Base-by-base conservation (phyloP, 2,329 filamentous ascomycete species). In the Stagonosporopsis vannaccii region DNA sequence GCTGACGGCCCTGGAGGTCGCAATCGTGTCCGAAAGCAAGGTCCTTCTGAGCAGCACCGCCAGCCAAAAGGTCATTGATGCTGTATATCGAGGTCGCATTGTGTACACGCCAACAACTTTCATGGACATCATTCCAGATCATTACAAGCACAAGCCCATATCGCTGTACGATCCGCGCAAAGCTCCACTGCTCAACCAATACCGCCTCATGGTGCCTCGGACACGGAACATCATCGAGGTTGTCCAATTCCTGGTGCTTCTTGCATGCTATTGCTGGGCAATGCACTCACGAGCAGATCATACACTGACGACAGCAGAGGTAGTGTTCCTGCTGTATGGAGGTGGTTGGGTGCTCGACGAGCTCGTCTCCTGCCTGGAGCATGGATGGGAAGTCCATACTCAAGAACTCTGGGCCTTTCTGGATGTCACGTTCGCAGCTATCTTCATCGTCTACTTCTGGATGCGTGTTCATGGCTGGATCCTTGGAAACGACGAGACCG, bases 371-470 rank as follows among this genome's bases (percentile, higher is more conserved):
- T 88, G 92, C 25, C 74, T 91, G 15, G 90, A 91, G 61, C 91
- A 95, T 70, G 82, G 84, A 45, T 87, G 90, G 90, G 85, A 86
- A 55, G 91, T 95, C 1, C 93, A 95, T 69, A 92, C 91, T 0
- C 90, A 96, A 72, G 94, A 95, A 65, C 79, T 96, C 3, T 96
- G 91, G 91, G 92, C 90, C 0, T 95, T 96, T 67, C 83, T 96
- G 15, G 91, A 95, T 71, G 87, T 94, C 42, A 86, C 86, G 4
- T 96, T 94, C 67, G 84, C 87, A n/a, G 66, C 82, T 37, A 88
- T 95, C 28, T 95, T 90, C 70, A 79, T 82, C 65, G 76, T 82
- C 15, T 95, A 94, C 72, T 79, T 92, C 6, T 73, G 84, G 25
- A 73, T 93, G 28, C 88, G 91, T 4, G 76, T 91, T 13, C 84